Evolutionary conservation across 768 basidiomycete species (phyloP), one percentile per base, ranked within the genome.

Genomic region (Rhizopogon sp.): DNA sequence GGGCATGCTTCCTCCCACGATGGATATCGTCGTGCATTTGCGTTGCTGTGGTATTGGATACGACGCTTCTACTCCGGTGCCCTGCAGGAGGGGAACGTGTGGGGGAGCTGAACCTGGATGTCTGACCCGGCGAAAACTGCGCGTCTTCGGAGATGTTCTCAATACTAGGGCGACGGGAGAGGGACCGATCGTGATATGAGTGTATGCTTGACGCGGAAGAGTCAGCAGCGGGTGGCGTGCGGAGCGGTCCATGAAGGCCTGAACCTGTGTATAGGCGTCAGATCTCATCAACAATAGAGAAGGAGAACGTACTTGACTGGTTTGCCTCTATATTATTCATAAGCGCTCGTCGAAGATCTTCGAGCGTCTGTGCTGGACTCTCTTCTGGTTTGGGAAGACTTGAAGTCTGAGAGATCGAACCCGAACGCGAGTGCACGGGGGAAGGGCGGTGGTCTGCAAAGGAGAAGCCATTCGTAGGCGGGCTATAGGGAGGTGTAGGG

Each of bases 101-200:
- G 16, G 37, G 56, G 17, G 56, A 57, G 28, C 3, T 37, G 10
- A 53, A 17, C 31, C 20, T 46, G 6, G 52, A 35, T 29, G 20
- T 17, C 13, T 40, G 22, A 10, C 29, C 31, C 28, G 25, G 25
- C 25, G 33, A 57, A 58, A 60, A 35, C 58, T 62, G 10, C 49
- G 66, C 70, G 25, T 68, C 56, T 60, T 76, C 75, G 16, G 69
- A 68, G 14, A 75, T 69, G 43, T 72, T 74, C 9, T 74, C 71
- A 47, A 74, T 66, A 50, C 75, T 72, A 10, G 67, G 67, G 37
- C 63, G 64, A 17, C 76, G 68, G n/a, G 78, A 78, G 14, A 39
- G 61, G 1, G 59, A 13, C 1, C 33, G 31, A 5, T 42, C 42
- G 50, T 53, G 53, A 33, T 43, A 14, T 13, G 53, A 29, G 41